Base-by-base conservation (phyloP, 352 stramenopile species). In the Thraustotheca clavata region DNA sequence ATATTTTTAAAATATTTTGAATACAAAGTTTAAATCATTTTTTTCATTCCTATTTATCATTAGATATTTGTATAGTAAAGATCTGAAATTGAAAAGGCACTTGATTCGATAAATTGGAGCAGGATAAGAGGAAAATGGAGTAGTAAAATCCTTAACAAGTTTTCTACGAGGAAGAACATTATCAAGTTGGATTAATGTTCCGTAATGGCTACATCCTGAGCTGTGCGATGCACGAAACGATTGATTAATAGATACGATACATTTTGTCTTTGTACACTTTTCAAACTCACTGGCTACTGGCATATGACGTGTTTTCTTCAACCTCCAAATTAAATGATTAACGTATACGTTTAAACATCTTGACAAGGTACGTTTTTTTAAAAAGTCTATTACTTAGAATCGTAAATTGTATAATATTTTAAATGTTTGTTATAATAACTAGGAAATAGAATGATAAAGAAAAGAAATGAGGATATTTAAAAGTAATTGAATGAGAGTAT, bases 141-240 rank as follows among this genome's bases (percentile, higher is more conserved):
- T 38, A 60, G 50, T 60, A 38, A 60, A 60, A 60, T 60, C 50
- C 50, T 31, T 49, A 38, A 49, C 50, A 49, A 59, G 29, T 32
- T 60, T 52, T 4, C 39, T 47, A 24, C 39, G 39, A 47, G 39
- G 39, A 47, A 47, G 39, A 47, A 47, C 39, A 24, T 47, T 47
- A 47, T 43, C 16, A 47, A 27, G n/a, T 20, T 20, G 38, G 20
- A 16, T 43, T 47, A n/a, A n/a, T 47, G 38, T 20, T 43, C 38
- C 16, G 16, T 16, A 18, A 16, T 18, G 20, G 16, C 16, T 43
- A 43, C 20, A 43, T 43, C 20, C 16, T 20, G 38, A 43, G 20
- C 16, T 43, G 16, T 16, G 38, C 38, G 38, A 16, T 20, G 38
- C 38, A 18, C 38, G 38, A 43, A 20, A 18, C 20, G 16, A 20